Conservation (phyloP, 495 filamentous ascomycete genomes). For the Penicillium argentinense region DNA sequence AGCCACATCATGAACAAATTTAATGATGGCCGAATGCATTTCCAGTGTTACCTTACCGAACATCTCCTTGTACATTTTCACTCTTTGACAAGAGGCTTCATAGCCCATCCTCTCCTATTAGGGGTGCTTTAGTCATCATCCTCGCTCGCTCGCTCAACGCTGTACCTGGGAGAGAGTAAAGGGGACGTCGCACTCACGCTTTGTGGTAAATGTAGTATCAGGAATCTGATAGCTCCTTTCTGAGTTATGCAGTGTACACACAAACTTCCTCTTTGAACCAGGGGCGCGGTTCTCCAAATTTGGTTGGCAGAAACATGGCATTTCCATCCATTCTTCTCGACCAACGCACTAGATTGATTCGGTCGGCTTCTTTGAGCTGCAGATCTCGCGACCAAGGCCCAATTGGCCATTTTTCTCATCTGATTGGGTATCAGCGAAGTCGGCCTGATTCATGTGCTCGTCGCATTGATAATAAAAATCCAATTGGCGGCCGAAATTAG, state of each 20-base stretch:
- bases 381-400: slow-evolving; percentile 19
- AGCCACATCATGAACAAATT: too few relatives aligned
- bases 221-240: slow-evolving; percentile 7
- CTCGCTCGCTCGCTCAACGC: too few relatives aligned
- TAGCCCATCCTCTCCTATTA: too few relatives aligned
- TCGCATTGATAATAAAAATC: neutral
- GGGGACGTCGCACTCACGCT: too few relatives aligned
- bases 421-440: slow-evolving; percentile 27
- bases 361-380: slow-evolving; percentile 13
- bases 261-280: slow-evolving; percentile 13
- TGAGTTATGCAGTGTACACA: slow-evolving; percentile 11
- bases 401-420: slow-evolving; percentile 12
- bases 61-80: too few relatives aligned
- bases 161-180: too few relatives aligned
- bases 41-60: too few relatives aligned
- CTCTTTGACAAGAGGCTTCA: too few relatives aligned
- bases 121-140: too few relatives aligned
- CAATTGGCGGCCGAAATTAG: slow-evolving; percentile 1
- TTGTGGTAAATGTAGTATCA: slow-evolving; percentile 11
- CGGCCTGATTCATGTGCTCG: slow-evolving; percentile 3
- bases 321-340: slow-evolving; percentile 18
- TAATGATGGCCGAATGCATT: too few relatives aligned
- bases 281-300: slow-evolving; percentile 6
- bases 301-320: slow-evolving; percentile 9
- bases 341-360: slow-evolving; percentile 12